Base-by-base conservation (phyloP, 306 rosid species). In the Urtica urens region DNA sequence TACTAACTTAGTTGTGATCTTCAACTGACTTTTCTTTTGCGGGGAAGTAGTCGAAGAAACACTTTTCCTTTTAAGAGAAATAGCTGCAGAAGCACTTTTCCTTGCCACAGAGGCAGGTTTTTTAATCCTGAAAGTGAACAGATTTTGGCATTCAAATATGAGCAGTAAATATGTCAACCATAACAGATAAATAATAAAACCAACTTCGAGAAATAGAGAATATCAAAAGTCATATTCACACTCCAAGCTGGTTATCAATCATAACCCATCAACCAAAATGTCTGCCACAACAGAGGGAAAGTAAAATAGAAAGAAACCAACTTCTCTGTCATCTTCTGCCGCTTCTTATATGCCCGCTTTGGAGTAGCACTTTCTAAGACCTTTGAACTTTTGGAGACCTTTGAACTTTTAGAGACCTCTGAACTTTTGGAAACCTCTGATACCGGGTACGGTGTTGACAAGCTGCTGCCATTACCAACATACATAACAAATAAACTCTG, bases 1-100 rank as follows among this genome's bases (percentile, higher is more conserved):
- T 54, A 72, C 81, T 49, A 37, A 84, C 94, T 78, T 90, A 19
- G 72, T 85, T 31, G 87, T 72, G 65, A 85, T 75, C 75, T 72
- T 85, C 99, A 93, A 85, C 22, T 64, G 87, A 69, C 63, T 74
- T 68, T 73, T 85, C 57, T 60, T 70, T 67, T 63, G 73, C 18
- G 85, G 64, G 53, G 87, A 65, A 38, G 67, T 51, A 55, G 39
- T 54, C 57, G 64, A 49, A 23, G 79, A 57, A 62, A 71, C 59
- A 67, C 57, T 61, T 58, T 60, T 43, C 4, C 79, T 84, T 66
- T 70, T 74, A 70, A 67, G 63, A 47, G 63, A 60, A 7, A 68
- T 58, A 35, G 40, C 40, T 67, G 64, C 55, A 27, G 79, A 57
- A 62, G 72, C 59, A 69, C 57, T 61, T 56, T 60, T 43, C 70